Evolutionary conservation across 2,329 filamentous ascomycete species (phyloP).

Genomic region (Aspergillus sp.): DNA sequence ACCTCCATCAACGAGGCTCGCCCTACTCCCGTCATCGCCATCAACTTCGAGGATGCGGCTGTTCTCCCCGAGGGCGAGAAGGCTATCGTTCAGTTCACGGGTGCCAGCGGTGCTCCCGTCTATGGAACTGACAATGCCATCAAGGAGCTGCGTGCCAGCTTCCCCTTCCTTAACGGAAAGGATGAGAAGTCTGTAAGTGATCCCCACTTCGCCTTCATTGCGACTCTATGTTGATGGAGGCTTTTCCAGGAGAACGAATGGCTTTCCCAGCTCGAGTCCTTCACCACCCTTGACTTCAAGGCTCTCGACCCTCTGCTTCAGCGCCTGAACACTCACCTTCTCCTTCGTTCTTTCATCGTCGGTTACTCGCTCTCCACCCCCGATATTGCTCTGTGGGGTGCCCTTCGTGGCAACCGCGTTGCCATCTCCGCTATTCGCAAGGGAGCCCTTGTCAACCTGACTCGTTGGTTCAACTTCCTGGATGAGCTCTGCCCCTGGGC

Average conservation of each 20-base stretch:
- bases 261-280: conserved; percentile 55
- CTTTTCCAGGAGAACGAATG: conserved; percentile 52
- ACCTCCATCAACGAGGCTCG: conserved; percentile 44
- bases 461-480: conserved; percentile 84
- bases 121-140: conserved; percentile 36
- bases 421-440: conserved; percentile 79
- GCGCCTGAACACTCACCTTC: conserved; percentile 83
- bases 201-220: neutral
- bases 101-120: conserved; percentile 30
- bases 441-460: conserved; percentile 72
- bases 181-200: conserved; percentile 37
- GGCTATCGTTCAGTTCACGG: conserved; percentile 37
- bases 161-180: conserved; percentile 41
- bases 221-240: conserved; percentile 7
- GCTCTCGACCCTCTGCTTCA: conserved; percentile 72
- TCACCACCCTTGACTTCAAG: conserved; percentile 73
- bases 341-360: conserved; percentile 80
- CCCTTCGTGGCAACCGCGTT: conserved; percentile 81
- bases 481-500: conserved; percentile 80
- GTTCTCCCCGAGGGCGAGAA: conserved; percentile 38
- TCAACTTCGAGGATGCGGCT: conserved; percentile 43
- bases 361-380: conserved; percentile 76
- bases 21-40: conserved; percentile 36
- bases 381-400: conserved; percentile 81
- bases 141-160: conserved; percentile 36